phyloP scores from a whole-genome alignment of 495 filamentous ascomycete species.

The Clohesyomyces aquaticus region DNA sequence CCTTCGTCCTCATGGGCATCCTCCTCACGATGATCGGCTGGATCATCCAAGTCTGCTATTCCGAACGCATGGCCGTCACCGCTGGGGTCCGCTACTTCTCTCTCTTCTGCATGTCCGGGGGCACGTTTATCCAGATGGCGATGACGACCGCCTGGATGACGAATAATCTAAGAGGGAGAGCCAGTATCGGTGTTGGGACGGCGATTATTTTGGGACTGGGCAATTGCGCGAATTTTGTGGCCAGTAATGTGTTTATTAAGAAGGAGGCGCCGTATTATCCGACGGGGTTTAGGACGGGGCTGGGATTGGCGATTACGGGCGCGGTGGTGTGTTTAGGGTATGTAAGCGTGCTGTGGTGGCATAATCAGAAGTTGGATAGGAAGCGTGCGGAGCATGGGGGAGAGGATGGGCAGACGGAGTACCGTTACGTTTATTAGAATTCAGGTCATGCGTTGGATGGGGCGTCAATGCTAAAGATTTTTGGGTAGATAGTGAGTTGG shows the following conservation, averaged over 20 bases:
- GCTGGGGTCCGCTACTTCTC: conserved; percentile 33
- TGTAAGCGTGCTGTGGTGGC: conserved; percentile 18
- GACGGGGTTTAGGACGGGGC: conserved; percentile 30
- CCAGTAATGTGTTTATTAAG: conserved; percentile 36
- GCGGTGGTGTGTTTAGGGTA: conserved; percentile 21
- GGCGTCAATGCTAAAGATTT: no score
- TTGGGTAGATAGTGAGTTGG: no score
- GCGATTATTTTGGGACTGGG: conserved; percentile 35
- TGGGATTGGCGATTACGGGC: conserved; percentile 21
- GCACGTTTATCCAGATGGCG: conserved; percentile 36
- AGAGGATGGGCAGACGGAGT: conserved; percentile 33
- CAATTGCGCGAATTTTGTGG: conserved; percentile 39
- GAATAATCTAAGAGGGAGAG: conserved; percentile 32
- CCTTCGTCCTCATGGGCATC: conserved; percentile 34
- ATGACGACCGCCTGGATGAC: conserved; percentile 36
- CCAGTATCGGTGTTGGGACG: conserved; percentile 24
- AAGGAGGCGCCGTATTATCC: conserved; percentile 32
- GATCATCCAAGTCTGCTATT: conserved; percentile 31
- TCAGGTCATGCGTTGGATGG: no score
- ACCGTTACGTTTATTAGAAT: conserved; percentile 26
- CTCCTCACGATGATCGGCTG: conserved; percentile 26
- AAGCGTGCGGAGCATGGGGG: conserved; percentile 17
- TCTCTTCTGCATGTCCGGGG: conserved; percentile 27
- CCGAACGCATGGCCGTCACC: conserved; percentile 1
- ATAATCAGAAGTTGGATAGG: conserved; percentile 33